A percentile compares a stretch with the other conserved stretches of the same genome.
These are phyloP conservation scores for Dimargaris verticillata DNA, from an alignment of 192 early-diverging fungal species.

Conservation along the genomic window DNA sequence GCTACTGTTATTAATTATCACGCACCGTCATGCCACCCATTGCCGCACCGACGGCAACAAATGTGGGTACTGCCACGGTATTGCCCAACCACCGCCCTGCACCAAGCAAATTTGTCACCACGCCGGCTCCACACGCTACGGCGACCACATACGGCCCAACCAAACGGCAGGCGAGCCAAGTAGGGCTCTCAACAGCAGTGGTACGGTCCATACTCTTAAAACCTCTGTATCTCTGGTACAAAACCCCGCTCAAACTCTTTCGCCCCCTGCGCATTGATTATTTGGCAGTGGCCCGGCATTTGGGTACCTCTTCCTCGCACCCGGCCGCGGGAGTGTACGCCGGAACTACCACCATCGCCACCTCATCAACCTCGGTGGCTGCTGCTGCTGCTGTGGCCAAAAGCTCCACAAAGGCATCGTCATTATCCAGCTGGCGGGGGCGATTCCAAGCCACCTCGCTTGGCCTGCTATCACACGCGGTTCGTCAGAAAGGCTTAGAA, in stretches of 20 bases:
- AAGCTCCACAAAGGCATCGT: constrained; percentile 32
- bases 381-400: constrained; percentile 18
- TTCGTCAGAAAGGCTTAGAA: constrained; percentile 45
- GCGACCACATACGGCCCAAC: no score
- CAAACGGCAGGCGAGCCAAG: constrained; percentile 20
- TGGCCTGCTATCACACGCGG: constrained; percentile 53
- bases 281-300: constrained; percentile 52
- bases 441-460: constrained; percentile 48
- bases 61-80: no score
- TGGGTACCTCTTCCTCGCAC: neutral
- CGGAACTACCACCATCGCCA: neutral
- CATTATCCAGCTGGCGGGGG: constrained; percentile 15
- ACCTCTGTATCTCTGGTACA: constrained; percentile 32
- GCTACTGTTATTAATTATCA: no score
- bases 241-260: constrained; percentile 42
- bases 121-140: no score
- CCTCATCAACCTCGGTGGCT: constrained; percentile 28
- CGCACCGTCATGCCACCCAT: no score
- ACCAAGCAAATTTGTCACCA: no score
- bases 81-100: no score
- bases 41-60: no score
- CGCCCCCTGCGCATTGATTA: constrained; percentile 65
- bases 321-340: no score
- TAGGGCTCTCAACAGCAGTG: constrained; percentile 28
- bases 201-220: constrained; percentile 25